These are phyloP conservation scores for Serendipita sp. DNA, from an alignment of 1,284 basidiomycete species.

Conservation along the genomic window DNA sequence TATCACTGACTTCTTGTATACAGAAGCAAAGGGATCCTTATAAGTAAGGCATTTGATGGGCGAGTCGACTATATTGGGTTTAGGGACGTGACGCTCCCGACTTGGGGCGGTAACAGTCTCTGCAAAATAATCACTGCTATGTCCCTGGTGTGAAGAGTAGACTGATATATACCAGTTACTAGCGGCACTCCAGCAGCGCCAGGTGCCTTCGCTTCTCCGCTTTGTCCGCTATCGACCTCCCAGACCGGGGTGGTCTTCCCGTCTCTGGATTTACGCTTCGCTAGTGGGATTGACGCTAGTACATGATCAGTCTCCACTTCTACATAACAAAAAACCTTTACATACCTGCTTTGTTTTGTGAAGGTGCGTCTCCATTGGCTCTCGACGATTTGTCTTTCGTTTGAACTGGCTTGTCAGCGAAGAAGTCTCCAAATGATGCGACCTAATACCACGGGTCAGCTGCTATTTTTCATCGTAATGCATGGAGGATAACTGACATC, in stretches of 20 bases:
- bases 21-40: constrained; percentile 53
- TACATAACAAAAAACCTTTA: too few relatives aligned
- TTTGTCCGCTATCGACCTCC: too few relatives aligned
- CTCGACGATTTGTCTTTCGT: constrained; percentile 8
- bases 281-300: too few relatives aligned
- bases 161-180: too few relatives aligned
- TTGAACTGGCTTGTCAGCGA: constrained; percentile 39
- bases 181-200: too few relatives aligned
- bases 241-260: too few relatives aligned
- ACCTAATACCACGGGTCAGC: constrained; percentile 23
- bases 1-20: constrained; percentile 50
- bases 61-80: constrained; percentile 22
- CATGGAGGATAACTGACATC: constrained; percentile 29
- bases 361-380: constrained; percentile 12
- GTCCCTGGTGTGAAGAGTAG: too few relatives aligned
- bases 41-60: constrained; percentile 53
- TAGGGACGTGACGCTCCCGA: constrained; percentile 9
- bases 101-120: neutral
- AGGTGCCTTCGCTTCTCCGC: too few relatives aligned
- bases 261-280: too few relatives aligned
- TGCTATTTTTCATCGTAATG: neutral
- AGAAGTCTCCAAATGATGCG: constrained; percentile 64
- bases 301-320: too few relatives aligned
- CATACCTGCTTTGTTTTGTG: constrained; percentile 13
- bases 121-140: too few relatives aligned